Base-by-base conservation (phyloP, 163 green algal species). In the Scenedesmus sp. region DNA sequence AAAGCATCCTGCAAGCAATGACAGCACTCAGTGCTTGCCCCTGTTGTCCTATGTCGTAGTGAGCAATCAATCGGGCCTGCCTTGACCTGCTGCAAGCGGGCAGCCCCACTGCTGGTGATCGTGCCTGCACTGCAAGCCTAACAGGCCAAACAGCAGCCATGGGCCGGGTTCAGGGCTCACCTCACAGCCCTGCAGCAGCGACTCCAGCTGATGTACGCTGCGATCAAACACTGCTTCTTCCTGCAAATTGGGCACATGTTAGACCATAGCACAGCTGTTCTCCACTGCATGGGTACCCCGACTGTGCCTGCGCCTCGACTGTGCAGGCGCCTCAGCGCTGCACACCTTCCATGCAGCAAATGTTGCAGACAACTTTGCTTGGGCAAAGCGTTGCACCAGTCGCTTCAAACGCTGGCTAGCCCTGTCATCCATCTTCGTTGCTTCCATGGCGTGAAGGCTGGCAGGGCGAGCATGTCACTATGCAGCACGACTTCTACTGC, bases 261-360 rank as follows among this genome's bases (percentile, higher is more conserved):
- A n/a, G 1, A 9, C 20, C 33, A 24, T 24, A 72, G 59, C 59
- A 72, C 20, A 72, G n/a, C 22, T 72, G 22, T 72, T 20, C 20
- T 33, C 9, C 3, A 35, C 59, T 72, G 59, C 59, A 9, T 24
- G 33, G 20, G 22, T 72, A 24, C 59, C 22, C n/a, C n/a, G n/a
- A n/a, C n/a, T n/a, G n/a, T n/a, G n/a, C n/a, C n/a, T n/a, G n/a
- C n/a, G n/a, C n/a, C n/a, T n/a, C n/a, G n/a, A n/a, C n/a, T n/a
- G n/a, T n/a, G n/a, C n/a, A n/a, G n/a, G n/a, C n/a, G n/a, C n/a
- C n/a, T n/a, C n/a, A n/a, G n/a, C n/a, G 56, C 56, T 70, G 43
- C 42, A n/a, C 37, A 88, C 53, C 33, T 40, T 51, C 83, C 83
- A 88, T 12, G 83, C 83, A 88, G 83, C 56, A 51, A 88, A 88